Conservation (phyloP, 208 protist genomes). For the Herpetomonas muscarum region DNA sequence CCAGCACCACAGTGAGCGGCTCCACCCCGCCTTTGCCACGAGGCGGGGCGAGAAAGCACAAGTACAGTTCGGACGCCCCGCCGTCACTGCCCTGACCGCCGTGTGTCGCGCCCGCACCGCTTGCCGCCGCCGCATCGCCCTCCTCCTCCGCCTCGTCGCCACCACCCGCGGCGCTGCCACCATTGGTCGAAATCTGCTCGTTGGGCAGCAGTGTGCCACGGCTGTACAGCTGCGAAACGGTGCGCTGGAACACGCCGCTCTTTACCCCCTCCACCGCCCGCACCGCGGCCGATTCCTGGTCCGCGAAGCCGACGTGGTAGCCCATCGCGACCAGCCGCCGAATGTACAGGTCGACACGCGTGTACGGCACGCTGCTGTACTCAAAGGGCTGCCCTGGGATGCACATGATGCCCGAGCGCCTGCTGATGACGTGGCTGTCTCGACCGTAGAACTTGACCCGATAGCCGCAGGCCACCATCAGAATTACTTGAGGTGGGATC, state of each 20-base stretch:
- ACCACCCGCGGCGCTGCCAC: slow-evolving; percentile 6
- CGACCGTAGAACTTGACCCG: slow-evolving; percentile 80
- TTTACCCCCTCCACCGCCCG: slow-evolving; percentile 57
- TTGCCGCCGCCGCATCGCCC: slow-evolving; percentile 8
- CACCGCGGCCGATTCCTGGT: slow-evolving; percentile 82
- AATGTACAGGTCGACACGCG: slow-evolving; percentile 73
- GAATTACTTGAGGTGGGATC: slow-evolving; percentile 49
- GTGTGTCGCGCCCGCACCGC: slow-evolving; percentile 5
- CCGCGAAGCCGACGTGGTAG: slow-evolving; percentile 85
- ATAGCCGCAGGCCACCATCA: slow-evolving; percentile 88
- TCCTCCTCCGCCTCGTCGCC: slow-evolving; percentile 7
- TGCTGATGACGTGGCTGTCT: slow-evolving; percentile 79
- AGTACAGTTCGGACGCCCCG: slow-evolving; percentile 56
- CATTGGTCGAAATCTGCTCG: slow-evolving; percentile 45
- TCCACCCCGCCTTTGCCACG: not conserved
- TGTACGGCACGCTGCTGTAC: slow-evolving; percentile 81
- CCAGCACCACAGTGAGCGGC: slow-evolving; percentile 37
- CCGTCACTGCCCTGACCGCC: not conserved
- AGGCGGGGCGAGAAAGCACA: slow-evolving; percentile 47
- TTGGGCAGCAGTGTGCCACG: slow-evolving; percentile 74
- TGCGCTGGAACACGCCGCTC: slow-evolving; percentile 72
- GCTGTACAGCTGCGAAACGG: slow-evolving; percentile 75
- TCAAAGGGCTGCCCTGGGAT: slow-evolving; percentile 76
- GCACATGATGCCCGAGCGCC: slow-evolving; percentile 84
- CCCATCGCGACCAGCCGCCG: slow-evolving; percentile 85